These are phyloP conservation scores for Somion occarium DNA, from an alignment of 1,284 basidiomycete genomes.

Conservation along the genomic window DNA sequence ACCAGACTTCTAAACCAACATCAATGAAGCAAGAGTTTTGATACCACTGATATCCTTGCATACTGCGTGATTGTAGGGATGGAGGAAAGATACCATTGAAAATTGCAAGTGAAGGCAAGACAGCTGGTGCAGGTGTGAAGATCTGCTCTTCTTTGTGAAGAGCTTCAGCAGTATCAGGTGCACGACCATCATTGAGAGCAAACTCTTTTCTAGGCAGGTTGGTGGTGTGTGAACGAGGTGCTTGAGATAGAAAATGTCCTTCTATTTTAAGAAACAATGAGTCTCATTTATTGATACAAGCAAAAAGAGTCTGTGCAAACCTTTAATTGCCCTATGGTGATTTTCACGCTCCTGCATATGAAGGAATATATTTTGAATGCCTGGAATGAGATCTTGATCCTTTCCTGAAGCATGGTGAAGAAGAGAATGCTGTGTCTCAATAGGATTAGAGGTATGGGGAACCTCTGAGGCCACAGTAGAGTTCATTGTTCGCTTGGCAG, in stretches of 20 bases:
- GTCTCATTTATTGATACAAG: no score
- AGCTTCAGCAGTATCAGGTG: not conserved
- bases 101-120: not conserved
- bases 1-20: not conserved
- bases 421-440: no score
- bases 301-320: no score
- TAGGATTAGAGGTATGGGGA: no score
- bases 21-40: slow-evolving; percentile 4
- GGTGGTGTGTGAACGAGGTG: not conserved
- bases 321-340: not conserved
- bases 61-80: not conserved
- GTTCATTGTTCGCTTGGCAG: slow-evolving; percentile 13
- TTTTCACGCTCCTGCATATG: not conserved
- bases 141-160: not conserved
- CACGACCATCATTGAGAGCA: not conserved
- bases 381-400: not conserved
- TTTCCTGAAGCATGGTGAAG: slow-evolving; percentile 19
- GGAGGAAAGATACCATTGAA: not conserved
- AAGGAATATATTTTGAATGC: not conserved
- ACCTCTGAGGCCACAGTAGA: no score
- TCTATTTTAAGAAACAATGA: no score
- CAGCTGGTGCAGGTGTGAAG: not conserved
- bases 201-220: not conserved
- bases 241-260: not conserved
- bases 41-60: not conserved